Evolutionary conservation across 805 yeast genomes (phyloP), one percentile per base, ranked within the genome.

Genomic region (Lachancea sp.): DNA sequence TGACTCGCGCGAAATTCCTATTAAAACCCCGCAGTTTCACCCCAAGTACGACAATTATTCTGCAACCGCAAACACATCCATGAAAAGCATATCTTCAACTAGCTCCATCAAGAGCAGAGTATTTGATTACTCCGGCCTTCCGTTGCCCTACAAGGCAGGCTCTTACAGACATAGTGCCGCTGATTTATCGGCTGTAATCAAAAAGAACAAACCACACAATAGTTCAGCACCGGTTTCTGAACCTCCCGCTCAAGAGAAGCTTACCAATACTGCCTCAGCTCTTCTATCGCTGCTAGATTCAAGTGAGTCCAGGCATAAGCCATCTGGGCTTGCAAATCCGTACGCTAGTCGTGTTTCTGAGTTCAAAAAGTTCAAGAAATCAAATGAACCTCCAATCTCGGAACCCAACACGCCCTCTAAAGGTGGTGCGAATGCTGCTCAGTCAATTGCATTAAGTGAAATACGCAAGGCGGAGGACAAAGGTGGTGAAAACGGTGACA

Each of bases 211-310:
- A 13, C 20, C 33, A 17, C 11, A 30, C 25, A 22, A 31, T 18
- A 37, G 26, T 12, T 13, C 36, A 5, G 30, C 16, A n/a, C 17
- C 27, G n/a, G 33, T 15, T 17, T 22, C 39, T 45, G 52, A 26
- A 36, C 41, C 41, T 17, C 16, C 31, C 18, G 15, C 49, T 19
- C 32, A 48, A 13, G 63, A 65, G 48, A 66, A 63, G 47, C 44
- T 71, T 43, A 73, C 77, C 49, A 68, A 66, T 30, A 71, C 80
- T 0, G 81, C 81, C 1, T 63, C 74, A 42, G 72, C 79, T 1
- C 59, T 76, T 39, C 56, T 75, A 36, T 72, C 78, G 3, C 59
- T 73, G 36, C 53, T 74, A n/a, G 71, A 68, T 29, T 56, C 54
- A n/a, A 53, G 55, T 7, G 58, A 54, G 9, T 50, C 16, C 30